phyloP scores from a whole-genome alignment of 768 basidiomycete genomes.

The Leccinellum rugosiceps region DNA sequence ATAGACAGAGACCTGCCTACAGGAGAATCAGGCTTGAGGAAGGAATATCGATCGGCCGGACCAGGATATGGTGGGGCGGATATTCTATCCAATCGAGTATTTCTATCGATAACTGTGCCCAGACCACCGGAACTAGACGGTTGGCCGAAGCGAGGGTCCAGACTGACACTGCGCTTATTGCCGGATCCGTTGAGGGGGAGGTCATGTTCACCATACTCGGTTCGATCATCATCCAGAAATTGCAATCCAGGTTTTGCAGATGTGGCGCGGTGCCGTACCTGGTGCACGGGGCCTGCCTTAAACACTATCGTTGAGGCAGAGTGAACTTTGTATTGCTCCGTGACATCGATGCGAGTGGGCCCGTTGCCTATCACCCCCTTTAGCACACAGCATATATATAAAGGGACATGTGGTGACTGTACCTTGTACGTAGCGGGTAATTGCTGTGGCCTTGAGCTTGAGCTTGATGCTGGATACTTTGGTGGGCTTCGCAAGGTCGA shows the following conservation, averaged over 20 bases:
- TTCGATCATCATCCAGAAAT: conserved; percentile 7
- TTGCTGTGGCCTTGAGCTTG: conserved; percentile 68
- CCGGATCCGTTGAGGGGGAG: not conserved
- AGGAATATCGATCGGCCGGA: not conserved
- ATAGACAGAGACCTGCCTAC: conserved; percentile 8
- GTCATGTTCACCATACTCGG: not conserved
- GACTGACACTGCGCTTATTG: conserved; percentile 8
- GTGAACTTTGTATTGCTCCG: conserved; percentile 75
- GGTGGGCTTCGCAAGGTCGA: conserved; percentile 70
- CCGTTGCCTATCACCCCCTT: conserved; percentile 48
- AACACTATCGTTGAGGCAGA: conserved; percentile 73
- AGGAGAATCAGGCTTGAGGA: not conserved
- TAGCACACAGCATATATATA: not conserved
- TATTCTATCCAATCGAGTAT: not conserved
- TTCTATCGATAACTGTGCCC: not conserved
- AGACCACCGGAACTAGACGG: conserved; percentile 10
- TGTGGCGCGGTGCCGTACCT: conserved; percentile 16
- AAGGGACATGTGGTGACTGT: conserved; percentile 15
- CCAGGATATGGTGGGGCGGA: conserved; percentile 33
- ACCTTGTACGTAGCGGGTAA: conserved; percentile 88
- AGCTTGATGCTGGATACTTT: conserved; percentile 84
- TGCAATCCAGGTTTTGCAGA: conserved; percentile 17
- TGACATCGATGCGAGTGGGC: conserved; percentile 67
- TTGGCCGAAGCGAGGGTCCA: conserved; percentile 7
- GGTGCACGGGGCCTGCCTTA: conserved; percentile 46